Evolutionary conservation across 1,284 basidiomycete species (phyloP), one percentile per base, ranked within the genome.

Genomic region (Rhodotorula mucilaginosa): DNA sequence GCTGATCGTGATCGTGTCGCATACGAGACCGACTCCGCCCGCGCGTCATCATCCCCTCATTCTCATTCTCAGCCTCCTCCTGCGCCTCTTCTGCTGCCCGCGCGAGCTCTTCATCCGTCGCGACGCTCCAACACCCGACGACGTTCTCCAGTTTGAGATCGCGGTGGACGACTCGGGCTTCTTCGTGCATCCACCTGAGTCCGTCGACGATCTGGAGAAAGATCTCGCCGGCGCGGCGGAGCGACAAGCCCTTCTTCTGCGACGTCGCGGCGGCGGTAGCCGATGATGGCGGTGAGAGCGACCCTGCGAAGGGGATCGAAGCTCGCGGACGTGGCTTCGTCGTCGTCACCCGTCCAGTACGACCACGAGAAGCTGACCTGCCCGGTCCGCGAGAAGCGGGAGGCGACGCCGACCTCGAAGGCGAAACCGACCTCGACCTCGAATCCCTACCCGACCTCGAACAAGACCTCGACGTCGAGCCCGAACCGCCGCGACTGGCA

Each of bases 71-170:
- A 26, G 26, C 26, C 34, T 34, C 34, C 34, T 34, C 34, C 44
- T 19, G 26, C 44, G 29, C 29, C 54, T 5, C 34, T 6, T 5
- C 34, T 34, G 34, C 34, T 34, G 31, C 13, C 5, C 6, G 29
- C 31, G 58, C 34, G 19, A 62, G 19, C 29, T 65, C 64, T 4
- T 51, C 47, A 4, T 48, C 47, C 8, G 19, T 49, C 26, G 21
- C 19, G 60, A 61, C 48, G 29, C 60, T 31, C 60, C 63, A 72
- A 18, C 34, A 34, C 51, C 94, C 88, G 64, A 99, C 86, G 61
- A 98, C 89, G 83, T 99, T 99, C 83, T 98, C 96, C 68, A 97
- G 87, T 83, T 99, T 99, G 81, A 99, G 85, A 82, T 99, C 94
- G 75, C 92, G 87, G 82, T 97, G 94, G 65, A 94, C 88, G 75